Base-by-base conservation (phyloP, 2,329 filamentous ascomycete species). In the Endothia cerciana region DNA sequence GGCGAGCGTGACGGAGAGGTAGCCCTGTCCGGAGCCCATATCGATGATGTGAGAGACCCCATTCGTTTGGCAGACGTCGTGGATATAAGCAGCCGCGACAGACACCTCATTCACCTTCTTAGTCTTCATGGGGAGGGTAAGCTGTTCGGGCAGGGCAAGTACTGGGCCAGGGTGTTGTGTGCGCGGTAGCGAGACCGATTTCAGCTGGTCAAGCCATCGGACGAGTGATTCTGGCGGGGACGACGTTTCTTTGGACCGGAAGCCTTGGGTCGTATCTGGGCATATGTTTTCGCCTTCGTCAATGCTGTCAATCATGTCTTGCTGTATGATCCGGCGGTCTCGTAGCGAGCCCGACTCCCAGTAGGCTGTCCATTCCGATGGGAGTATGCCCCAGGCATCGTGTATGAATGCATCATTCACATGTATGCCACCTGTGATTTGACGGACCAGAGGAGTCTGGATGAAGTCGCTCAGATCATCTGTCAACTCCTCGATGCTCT, bases 371-470 rank as follows among this genome's bases (percentile, higher is more conserved):
- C 75, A 77, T 36, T 75, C 74, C 11, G 30, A 1, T 5, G 75
- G 75, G 36, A 77, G 56, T 2, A 70, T 66, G 15, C 67, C 68
- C 75, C 75, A 77, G 13, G 74, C 74, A 62, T 73, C 56, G 47
- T 72, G 43, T 59, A 76, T 73, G 38, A 77, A 60, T 1, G 75
- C 73, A 64, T 77, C 75, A 49, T 77, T 77, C 62, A 76, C 75
- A 61, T 77, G 75, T 38, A 77, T 73, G n/a, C 72, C 74, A 2
- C 75, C 75, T 1, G 74, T 74, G 40, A 77, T 72, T 38, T 77
- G 75, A 7, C 70, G 73, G 13, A 76, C 69, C 15, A 77, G 64
- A 4, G 74, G 69, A 7, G 73, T 70, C 4, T 65, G 49, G n/a
- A 74, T 65, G 38, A 77, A 74, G 1, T 62, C 45, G 6, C 62